phyloP scores from a whole-genome alignment of 257 asterid species.

The Solanum arcanum region DNA sequence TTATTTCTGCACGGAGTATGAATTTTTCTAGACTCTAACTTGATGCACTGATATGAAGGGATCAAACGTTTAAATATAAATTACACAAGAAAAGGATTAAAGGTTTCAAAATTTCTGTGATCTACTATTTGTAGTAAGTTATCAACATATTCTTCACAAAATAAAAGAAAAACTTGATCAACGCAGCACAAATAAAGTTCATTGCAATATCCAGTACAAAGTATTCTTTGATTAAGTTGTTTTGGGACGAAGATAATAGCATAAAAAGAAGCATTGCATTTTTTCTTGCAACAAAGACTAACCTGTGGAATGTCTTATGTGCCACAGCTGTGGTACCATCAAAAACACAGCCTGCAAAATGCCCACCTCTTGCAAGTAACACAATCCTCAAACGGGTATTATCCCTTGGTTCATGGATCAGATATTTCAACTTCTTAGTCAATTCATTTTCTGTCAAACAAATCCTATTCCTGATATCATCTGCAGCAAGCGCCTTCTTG shows the following conservation, averaged over 20 bases:
- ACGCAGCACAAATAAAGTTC: not conserved
- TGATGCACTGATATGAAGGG: not conserved
- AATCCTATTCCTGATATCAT: conserved; percentile 15
- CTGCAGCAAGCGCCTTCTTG: conserved; percentile 27
- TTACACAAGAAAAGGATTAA: not conserved
- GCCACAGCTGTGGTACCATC: conserved; percentile 81
- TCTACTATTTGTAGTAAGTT: not conserved
- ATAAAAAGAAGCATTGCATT: not conserved
- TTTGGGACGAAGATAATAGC: not conserved
- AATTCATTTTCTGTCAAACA: conserved; percentile 45
- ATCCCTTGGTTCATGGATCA: conserved; percentile 70
- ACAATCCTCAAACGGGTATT: conserved; percentile 58
- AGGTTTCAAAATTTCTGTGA: not conserved
- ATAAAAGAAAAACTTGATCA: not conserved
- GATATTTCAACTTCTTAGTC: conserved; percentile 46
- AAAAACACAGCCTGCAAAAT: conserved; percentile 94
- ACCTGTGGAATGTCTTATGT: conserved; percentile 97
- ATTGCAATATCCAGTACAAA: not conserved
- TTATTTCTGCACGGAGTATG: not conserved
- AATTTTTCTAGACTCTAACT: not conserved
- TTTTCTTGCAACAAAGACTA: not conserved
- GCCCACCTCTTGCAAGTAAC: conserved; percentile 90
- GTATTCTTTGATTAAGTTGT: not conserved
- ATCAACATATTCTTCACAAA: not conserved
- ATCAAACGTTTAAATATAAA: not conserved